Base-by-base conservation (phyloP, 169 alveolate species). In the Blepharisma undulans region DNA sequence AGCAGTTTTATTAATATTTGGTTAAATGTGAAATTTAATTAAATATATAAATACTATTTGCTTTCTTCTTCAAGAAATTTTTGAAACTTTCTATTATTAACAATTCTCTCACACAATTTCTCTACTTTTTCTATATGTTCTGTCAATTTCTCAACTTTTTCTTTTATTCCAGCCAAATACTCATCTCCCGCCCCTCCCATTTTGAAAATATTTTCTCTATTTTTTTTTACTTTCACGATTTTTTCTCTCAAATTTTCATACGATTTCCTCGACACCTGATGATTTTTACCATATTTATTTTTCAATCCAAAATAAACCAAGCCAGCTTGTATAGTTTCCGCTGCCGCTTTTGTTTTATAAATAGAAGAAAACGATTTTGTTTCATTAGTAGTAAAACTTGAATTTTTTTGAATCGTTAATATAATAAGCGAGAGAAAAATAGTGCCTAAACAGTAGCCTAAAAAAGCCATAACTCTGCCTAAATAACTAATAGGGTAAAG, bases 391-490 rank as follows among this genome's bases (percentile, higher is more conserved):
- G 84, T 29, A 21, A 86, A 36, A 25, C 19, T 71, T 27, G 72
- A 21, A 18, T 84, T 22, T 61, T 84, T 84, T 48, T 84, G 71
- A 32, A 86, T 33, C 5, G 16, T 4, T 18, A 74, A 33, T 3
- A 88, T 29, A 30, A 76, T 32, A 34, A 88, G 22, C 0, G 82
- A n/a, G 4, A 88, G 34, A 36, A 76, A 29, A 33, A 72, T 22
- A 10, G 92, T 32, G 29, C 92, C 92, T 0, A 66, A 33, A 33
- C 92, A 60, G 48, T 94, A 85, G 30, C 94, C 89, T 10, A 92
- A 4, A 72, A 93, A 85, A 32, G 81, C 91, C 12, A 92, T 80
- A 27, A 88, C 7, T 86, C 94, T 93, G 14, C 97, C 97, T 36
- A 92, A 82, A 48, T 76, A 72, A 30, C 95, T 76, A 66, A 59